These are phyloP conservation scores for Biancaea sappan DNA, from an alignment of 306 rosid genomes.

Conservation along the genomic window DNA sequence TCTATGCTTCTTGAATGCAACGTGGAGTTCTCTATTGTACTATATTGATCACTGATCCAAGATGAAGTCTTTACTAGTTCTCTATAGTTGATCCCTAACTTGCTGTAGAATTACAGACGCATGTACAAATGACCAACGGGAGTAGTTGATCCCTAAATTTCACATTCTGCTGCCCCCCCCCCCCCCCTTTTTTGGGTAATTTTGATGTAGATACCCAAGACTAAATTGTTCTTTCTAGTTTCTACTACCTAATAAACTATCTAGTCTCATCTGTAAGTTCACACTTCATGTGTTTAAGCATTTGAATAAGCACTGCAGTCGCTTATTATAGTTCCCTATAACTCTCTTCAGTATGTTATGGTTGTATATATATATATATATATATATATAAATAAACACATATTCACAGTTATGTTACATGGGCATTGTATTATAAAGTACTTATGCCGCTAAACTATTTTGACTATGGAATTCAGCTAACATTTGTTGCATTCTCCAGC, in stretches of 20 bases:
- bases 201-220: neutral
- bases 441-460: neutral
- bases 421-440: neutral
- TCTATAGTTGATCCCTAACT: neutral
- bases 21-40: neutral
- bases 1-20: neutral
- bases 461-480: constrained; percentile 1
- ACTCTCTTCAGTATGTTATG: constrained; percentile 1
- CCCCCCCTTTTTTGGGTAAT: neutral
- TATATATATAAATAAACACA: too few relatives aligned
- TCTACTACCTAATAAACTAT: neutral
- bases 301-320: neutral
- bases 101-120: neutral
- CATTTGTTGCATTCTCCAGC: constrained; percentile 48
- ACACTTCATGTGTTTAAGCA: neutral
- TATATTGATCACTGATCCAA: neutral
- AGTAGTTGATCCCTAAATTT: neutral
- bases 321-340: neutral
- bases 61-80: neutral
- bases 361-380: neutral
- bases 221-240: neutral
- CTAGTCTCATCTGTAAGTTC: neutral
- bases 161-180: neutral
- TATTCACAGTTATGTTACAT: neutral
- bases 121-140: neutral